Percentiles rank a stretch among this genome's conserved stretches.
Conservation (phyloP, 371 early-diverging fungal species). For the Hamiltosporidium tvaerminnensis region DNA sequence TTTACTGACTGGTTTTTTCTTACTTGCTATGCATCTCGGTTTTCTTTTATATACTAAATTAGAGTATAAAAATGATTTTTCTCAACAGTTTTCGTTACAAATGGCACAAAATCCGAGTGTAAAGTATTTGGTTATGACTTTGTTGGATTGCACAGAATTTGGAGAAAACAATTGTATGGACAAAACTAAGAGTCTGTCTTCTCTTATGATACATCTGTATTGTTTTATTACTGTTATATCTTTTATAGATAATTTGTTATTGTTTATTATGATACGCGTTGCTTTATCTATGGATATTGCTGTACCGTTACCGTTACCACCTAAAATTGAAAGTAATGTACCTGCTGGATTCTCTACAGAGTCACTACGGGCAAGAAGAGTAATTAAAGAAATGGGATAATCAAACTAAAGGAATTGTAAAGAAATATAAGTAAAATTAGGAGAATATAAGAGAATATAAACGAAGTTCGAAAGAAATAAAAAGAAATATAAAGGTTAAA, state of each 20-base stretch:
- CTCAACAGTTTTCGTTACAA: neutral
- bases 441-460: too few relatives aligned
- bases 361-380: constrained; percentile 15
- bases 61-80: neutral
- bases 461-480: too few relatives aligned
- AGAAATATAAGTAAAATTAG: too few relatives aligned
- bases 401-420: too few relatives aligned
- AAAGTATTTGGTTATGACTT: neutral
- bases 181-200: neutral
- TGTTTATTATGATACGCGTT: constrained; percentile 12
- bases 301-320: constrained; percentile 2
- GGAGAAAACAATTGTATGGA: neutral
- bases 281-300: constrained; percentile 11
- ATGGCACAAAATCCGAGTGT: neutral
- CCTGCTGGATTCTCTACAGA: constrained; percentile 17
- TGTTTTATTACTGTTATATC: constrained; percentile 4
- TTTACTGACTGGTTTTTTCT: constrained; percentile 3
- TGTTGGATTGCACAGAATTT: neutral
- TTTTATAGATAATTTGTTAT: constrained; percentile 7
- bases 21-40: neutral
- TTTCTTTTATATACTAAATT: constrained; percentile 12
- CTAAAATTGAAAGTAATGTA: constrained; percentile 11
- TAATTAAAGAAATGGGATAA: too few relatives aligned
- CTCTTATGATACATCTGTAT: constrained; percentile 1
- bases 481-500: too few relatives aligned